Evolutionary conservation across 257 asterid species (phyloP).

Genomic region (Solanum sejunctum): DNA sequence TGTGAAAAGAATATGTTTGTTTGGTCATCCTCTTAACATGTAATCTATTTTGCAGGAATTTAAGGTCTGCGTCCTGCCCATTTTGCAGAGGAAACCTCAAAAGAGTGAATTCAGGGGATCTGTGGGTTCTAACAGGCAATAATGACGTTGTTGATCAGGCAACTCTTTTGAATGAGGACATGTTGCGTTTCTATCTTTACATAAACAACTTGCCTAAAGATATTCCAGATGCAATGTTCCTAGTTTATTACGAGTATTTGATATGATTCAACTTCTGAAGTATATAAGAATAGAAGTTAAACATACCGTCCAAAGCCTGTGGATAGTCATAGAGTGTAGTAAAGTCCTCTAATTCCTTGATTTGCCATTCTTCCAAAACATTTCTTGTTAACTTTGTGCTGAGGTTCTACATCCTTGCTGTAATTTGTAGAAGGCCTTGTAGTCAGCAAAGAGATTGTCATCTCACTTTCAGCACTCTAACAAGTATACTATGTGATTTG

Average conservation of each 20-base stretch:
- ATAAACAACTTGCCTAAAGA: constrained; percentile 44
- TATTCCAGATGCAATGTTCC: constrained; percentile 45
- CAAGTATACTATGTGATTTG: neutral
- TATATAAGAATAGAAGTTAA: neutral
- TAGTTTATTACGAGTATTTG: constrained; percentile 42
- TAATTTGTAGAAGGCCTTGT: neutral
- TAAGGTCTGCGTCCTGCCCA: constrained; percentile 56
- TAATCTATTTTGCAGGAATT: constrained; percentile 20
- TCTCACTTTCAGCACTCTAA: neutral
- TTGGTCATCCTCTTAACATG: neutral
- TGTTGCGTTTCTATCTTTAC: constrained; percentile 34
- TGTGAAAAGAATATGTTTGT: neutral
- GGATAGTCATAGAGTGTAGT: neutral
- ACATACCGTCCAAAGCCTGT: constrained; percentile 1
- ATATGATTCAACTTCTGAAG: constrained; percentile 8
- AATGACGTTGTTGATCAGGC: constrained; percentile 43
- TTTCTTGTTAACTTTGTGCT: neutral
- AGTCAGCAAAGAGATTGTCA: neutral
- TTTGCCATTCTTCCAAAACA: neutral
- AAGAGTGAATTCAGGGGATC: constrained; percentile 44
- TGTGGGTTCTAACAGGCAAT: constrained; percentile 47
- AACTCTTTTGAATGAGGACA: constrained; percentile 33
- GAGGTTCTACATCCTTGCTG: neutral
- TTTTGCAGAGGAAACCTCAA: constrained; percentile 55
- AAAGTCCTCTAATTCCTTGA: neutral